These are phyloP conservation scores for Mycena polygramma DNA, from an alignment of 768 basidiomycete species.

Conservation along the genomic window DNA sequence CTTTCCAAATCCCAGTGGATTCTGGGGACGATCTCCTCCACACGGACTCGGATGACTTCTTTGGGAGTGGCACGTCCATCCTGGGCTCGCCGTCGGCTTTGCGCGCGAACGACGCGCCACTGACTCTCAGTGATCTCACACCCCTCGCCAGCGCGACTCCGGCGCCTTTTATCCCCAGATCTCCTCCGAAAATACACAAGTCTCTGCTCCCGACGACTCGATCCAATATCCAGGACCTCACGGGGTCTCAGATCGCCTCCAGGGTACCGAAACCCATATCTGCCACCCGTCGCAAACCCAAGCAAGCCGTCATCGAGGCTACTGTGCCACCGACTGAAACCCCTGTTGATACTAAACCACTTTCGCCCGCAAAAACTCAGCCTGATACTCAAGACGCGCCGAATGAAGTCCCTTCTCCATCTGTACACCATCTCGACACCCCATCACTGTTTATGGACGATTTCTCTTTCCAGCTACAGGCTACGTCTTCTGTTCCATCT, in stretches of 20 bases:
- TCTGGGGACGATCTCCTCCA: constrained; percentile 65
- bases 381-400: not conserved
- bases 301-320: not conserved
- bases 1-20: constrained; percentile 67
- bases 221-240: constrained; percentile 8
- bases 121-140: constrained; percentile 57
- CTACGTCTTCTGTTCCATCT: not conserved
- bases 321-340: not conserved
- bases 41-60: constrained; percentile 62
- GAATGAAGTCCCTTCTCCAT: not conserved
- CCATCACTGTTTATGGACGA: not conserved
- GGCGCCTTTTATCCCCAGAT: constrained; percentile 4
- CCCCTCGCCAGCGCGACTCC: constrained; percentile 48
- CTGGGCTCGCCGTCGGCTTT: constrained; percentile 40
- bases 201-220: constrained; percentile 30
- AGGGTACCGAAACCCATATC: constrained; percentile 5
- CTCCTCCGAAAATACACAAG: not conserved
- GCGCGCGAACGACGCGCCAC: constrained; percentile 44
- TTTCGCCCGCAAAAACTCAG: not conserved
- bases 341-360: not conserved
- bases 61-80: constrained; percentile 55
- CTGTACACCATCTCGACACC: not conserved
- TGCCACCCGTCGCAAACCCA: not conserved
- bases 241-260: constrained; percentile 1
- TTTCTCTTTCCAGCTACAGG: not conserved